A percentile compares a stretch with the other conserved stretches of the same genome.
phyloP scores from a whole-genome alignment of 129 eudicot species.

The Centaurea solstitialis region DNA sequence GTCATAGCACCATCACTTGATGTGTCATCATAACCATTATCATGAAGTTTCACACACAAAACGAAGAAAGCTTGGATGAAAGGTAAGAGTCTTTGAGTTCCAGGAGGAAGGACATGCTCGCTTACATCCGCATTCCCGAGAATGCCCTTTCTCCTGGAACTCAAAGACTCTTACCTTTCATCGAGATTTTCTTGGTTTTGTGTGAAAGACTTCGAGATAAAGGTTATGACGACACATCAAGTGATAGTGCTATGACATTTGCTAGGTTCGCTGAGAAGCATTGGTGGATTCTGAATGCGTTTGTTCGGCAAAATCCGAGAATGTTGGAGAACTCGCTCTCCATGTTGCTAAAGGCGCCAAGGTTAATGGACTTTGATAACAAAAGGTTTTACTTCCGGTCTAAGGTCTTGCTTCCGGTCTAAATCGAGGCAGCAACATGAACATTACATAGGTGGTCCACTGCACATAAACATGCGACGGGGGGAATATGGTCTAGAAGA shows the following conservation, averaged over 20 bases:
- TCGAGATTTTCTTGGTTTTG: constrained; percentile 82
- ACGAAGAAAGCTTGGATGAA: constrained; percentile 88
- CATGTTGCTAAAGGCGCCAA: constrained; percentile 91
- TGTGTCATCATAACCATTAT: constrained; percentile 62
- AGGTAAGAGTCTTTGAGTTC: constrained; percentile 87
- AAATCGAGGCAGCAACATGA: constrained; percentile 93
- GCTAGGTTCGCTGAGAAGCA: constrained; percentile 86
- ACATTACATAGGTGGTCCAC: constrained; percentile 79
- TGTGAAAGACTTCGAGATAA: constrained; percentile 92
- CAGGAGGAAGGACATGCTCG: constrained; percentile 82
- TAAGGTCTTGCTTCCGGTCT: constrained; percentile 86
- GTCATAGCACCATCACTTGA: constrained; percentile 79
- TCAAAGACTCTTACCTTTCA: constrained; percentile 83
- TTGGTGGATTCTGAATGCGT: constrained; percentile 87
- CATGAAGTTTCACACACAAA: constrained; percentile 87
- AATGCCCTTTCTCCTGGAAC: constrained; percentile 85
- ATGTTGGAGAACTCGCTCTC: constrained; percentile 91
- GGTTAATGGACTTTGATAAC: constrained; percentile 94
- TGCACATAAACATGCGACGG: constrained; percentile 72
- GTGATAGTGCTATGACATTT: constrained; percentile 75
- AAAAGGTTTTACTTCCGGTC: constrained; percentile 92
- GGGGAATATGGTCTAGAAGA: constrained; percentile 96
- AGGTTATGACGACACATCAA: constrained; percentile 58
- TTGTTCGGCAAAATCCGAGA: constrained; percentile 88
- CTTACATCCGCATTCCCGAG: constrained; percentile 45